phyloP scores from a whole-genome alignment of 78 protist genomes.

The Emiliania huxleyi region DNA sequence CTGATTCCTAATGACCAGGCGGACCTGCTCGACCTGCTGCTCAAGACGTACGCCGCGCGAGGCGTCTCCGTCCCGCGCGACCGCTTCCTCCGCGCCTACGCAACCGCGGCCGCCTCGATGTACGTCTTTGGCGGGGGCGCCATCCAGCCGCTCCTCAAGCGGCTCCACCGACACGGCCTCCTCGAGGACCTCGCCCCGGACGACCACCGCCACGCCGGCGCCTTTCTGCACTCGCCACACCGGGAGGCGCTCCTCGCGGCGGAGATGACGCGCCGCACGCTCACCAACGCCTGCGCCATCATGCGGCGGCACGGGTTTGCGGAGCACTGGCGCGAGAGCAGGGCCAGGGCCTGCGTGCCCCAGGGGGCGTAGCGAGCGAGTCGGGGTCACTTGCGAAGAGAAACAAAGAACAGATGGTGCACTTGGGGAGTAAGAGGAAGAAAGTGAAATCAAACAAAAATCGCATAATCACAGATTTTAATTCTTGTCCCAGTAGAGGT shows the following conservation, averaged over 20 bases:
- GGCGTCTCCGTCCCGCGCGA: background rate
- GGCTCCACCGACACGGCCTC: background rate
- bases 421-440: too few species aligned
- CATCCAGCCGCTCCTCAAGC: background rate
- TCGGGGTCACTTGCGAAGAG: too few species aligned
- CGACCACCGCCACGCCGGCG: background rate
- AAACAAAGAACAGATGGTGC: too few species aligned
- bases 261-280: conserved; percentile 9
- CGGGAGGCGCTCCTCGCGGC: background rate
- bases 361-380: too few species aligned
- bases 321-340: background rate
- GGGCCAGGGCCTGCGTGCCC: too few species aligned
- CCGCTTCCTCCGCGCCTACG: background rate
- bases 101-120: background rate
- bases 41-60: background rate
- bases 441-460: too few species aligned
- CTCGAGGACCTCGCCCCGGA: background rate
- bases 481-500: too few species aligned
- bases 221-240: background rate
- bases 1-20: too few species aligned
- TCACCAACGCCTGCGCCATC: background rate
- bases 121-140: background rate
- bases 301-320: background rate
- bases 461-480: too few species aligned
- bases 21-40: too few species aligned